These are phyloP conservation scores for Globisporangium takayamanum DNA, from an alignment of 352 stramenopile species.

Conservation along the genomic window DNA sequence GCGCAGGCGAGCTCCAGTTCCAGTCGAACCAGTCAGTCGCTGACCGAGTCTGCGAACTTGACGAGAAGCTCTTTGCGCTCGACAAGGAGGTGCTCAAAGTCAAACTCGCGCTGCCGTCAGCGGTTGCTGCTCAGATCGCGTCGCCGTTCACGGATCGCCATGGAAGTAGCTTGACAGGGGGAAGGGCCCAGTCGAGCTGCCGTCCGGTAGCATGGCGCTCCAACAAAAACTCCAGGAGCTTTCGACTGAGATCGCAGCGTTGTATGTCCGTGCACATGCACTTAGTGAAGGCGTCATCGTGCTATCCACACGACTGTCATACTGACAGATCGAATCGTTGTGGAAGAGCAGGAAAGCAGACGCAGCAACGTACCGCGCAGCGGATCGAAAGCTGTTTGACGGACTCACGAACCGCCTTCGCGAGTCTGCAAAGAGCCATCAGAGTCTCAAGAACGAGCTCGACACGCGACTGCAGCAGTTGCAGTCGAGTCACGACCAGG, in stretches of 20 bases:
- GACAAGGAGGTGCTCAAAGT: constrained; percentile 68
- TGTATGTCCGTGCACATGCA: constrained; percentile 22
- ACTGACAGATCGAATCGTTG: neutral
- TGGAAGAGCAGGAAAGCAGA: constrained; percentile 30
- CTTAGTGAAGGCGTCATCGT: neutral
- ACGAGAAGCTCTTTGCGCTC: constrained; percentile 51
- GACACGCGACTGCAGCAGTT: constrained; percentile 37
- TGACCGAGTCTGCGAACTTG: constrained; percentile 28
- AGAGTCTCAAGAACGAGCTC: constrained; percentile 36
- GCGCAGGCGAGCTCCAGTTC: constrained; percentile 26
- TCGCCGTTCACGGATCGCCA: constrained; percentile 8
- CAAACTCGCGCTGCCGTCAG: constrained; percentile 48
- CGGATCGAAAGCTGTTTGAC: constrained; percentile 58
- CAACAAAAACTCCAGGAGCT: constrained; percentile 39
- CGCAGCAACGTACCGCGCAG: constrained; percentile 24
- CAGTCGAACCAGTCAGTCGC: constrained; percentile 17
- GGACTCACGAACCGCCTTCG: constrained; percentile 47
- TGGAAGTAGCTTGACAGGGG: neutral
- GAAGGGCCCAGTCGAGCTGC: constrained; percentile 11
- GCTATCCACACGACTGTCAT: neutral
- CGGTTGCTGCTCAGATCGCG: constrained; percentile 28
- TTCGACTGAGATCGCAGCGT: constrained; percentile 21
- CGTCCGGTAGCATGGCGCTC: constrained; percentile 15
- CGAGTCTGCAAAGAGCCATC: constrained; percentile 36
- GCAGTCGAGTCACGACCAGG: constrained; percentile 29